Conservation (phyloP, 106 monocot species). For the Gastrodia elata region DNA sequence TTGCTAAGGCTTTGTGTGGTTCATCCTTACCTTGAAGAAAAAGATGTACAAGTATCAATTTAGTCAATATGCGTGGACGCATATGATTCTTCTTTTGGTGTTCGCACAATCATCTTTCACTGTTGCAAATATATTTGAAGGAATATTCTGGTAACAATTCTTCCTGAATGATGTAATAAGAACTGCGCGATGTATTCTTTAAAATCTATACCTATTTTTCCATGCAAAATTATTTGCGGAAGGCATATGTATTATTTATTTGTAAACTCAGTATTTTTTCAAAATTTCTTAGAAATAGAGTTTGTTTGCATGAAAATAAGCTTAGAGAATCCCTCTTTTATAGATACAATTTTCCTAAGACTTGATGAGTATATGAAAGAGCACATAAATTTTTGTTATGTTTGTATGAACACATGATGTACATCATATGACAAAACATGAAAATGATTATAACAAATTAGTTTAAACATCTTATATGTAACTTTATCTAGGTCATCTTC, state of each 20-base stretch:
- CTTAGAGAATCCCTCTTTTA: background rate
- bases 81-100: conserved; percentile 73
- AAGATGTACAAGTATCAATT: conserved; percentile 81
- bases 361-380: background rate
- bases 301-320: background rate
- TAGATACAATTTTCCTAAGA: background rate
- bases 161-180: conserved; percentile 3
- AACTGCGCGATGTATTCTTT: background rate
- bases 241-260: background rate
- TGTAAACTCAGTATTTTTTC: background rate
- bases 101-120: conserved; percentile 73
- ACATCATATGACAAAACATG: background rate
- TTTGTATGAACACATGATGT: background rate
- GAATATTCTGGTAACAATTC: conserved; percentile 82
- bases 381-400: background rate
- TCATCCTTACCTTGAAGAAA: conserved; percentile 92
- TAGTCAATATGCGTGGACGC: conserved; percentile 76
- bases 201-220: background rate
- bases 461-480: background rate
- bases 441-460: too few relatives aligned
- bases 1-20: conserved; percentile 78
- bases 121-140: conserved; percentile 96
- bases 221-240: conserved; percentile 1
- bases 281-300: background rate
- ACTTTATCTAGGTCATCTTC: background rate